These are phyloP conservation scores for Acanthamoeba royreba DNA, from an alignment of 208 protist species.

Conservation along the genomic window DNA sequence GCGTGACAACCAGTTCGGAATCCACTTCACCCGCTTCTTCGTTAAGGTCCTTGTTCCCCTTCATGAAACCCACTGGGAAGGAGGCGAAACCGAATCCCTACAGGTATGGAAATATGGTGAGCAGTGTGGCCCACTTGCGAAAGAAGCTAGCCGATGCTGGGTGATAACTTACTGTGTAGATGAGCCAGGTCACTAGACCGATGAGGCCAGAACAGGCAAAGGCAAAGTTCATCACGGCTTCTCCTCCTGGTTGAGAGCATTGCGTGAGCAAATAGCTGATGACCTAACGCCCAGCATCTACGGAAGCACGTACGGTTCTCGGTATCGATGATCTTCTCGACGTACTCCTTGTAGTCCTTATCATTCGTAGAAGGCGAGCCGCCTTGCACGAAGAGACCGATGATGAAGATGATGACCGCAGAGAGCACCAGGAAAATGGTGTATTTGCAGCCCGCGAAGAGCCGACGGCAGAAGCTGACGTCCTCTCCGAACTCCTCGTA, in stretches of 20 bases:
- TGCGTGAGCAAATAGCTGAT: background rate
- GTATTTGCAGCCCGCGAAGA: conserved; percentile 45
- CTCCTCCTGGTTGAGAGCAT: background rate
- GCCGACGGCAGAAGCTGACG: background rate
- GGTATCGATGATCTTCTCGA: conserved; percentile 33
- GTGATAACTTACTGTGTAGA: conserved; percentile 8
- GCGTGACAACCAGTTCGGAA: background rate
- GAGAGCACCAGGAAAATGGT: conserved; percentile 10
- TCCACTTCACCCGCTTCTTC: conserved; percentile 29
- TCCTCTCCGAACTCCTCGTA: conserved; percentile 39
- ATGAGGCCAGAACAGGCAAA: conserved; percentile 13
- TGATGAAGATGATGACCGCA: background rate
- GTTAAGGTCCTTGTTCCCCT: background rate
- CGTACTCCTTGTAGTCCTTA: conserved; percentile 48
- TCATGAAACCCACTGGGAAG: conserved; percentile 39
- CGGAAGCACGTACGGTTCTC: background rate
- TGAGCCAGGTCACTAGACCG: background rate
- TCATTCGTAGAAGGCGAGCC: background rate
- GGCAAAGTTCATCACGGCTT: conserved; percentile 42
- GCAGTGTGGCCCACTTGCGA: background rate
- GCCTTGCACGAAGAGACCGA: conserved; percentile 41
- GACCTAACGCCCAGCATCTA: background rate
- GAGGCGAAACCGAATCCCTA: conserved; percentile 12
- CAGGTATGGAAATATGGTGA: background rate
- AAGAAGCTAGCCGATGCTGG: background rate